phyloP scores from a whole-genome alignment of 768 basidiomycete species.

The Lactarius sanguifluus region DNA sequence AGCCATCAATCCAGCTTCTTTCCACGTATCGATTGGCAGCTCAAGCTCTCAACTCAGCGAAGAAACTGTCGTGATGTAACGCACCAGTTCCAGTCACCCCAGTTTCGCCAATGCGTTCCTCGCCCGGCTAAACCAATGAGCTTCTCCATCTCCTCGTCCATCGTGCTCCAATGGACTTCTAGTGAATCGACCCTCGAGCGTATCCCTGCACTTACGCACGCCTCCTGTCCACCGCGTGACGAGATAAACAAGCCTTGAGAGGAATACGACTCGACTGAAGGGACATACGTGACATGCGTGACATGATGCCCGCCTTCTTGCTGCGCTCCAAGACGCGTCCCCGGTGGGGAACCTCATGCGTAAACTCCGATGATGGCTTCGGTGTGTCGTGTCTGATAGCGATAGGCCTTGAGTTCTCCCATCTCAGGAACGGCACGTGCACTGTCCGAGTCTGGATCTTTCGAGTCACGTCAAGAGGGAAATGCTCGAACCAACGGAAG shows the following conservation, averaged over 20 bases:
- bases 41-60: neutral
- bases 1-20: neutral
- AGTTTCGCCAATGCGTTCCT: conserved; percentile 5
- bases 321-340: conserved; percentile 1
- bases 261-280: neutral
- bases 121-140: conserved; percentile 17
- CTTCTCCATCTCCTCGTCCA: neutral
- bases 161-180: conserved; percentile 13
- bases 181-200: conserved; percentile 28
- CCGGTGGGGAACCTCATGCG: neutral
- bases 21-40: neutral
- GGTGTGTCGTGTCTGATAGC: neutral
- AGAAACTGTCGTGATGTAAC: neutral
- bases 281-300: neutral
- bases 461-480: neutral
- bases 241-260: conserved; percentile 44
- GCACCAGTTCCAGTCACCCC: neutral
- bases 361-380: too few species aligned
- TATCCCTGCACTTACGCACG: conserved; percentile 18
- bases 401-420: conserved; percentile 3
- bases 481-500: neutral
- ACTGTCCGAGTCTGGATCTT: conserved; percentile 2
- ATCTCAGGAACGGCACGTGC: neutral
- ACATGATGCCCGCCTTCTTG: conserved; percentile 16
- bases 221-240: conserved; percentile 42